Conservation (phyloP, 2,329 filamentous ascomycete genomes). For the Pestalotiopsis sp. region DNA sequence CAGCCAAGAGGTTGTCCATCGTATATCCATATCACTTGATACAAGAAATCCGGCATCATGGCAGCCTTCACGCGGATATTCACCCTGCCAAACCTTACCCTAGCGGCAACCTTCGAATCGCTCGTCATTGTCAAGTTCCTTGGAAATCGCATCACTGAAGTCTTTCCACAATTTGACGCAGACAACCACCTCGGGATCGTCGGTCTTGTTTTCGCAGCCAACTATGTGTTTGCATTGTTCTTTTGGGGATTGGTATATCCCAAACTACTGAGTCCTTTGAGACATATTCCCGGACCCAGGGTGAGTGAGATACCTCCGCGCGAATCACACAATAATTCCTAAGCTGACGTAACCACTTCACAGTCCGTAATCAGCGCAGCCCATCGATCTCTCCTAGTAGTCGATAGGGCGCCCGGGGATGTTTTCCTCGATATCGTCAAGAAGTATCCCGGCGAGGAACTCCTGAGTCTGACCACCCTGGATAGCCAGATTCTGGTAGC, state of each 20-base stretch:
- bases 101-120: conserved; percentile 25
- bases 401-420: conserved; percentile 15
- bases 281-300: conserved; percentile 21
- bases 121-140: conserved; percentile 26
- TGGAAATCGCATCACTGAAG: conserved; percentile 10
- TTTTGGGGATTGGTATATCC: conserved; percentile 20
- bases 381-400: conserved; percentile 17
- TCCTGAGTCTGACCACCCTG: conserved; percentile 19
- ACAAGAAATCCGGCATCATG: background rate
- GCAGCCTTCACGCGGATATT: conserved; percentile 16
- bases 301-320: conserved; percentile 14
- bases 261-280: conserved; percentile 21
- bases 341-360: background rate
- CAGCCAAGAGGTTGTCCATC: background rate
- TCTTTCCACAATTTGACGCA: conserved; percentile 1
- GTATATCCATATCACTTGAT: background rate
- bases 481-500: conserved; percentile 21
- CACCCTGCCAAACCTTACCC: conserved; percentile 24
- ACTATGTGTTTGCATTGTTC: conserved; percentile 1
- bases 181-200: background rate
- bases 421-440: conserved; percentile 22
- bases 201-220: background rate
- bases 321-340: background rate
- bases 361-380: conserved; percentile 16
- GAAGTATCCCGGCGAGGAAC: conserved; percentile 20